phyloP scores from a whole-genome alignment of 805 yeast species.

The Candida easanensis region DNA sequence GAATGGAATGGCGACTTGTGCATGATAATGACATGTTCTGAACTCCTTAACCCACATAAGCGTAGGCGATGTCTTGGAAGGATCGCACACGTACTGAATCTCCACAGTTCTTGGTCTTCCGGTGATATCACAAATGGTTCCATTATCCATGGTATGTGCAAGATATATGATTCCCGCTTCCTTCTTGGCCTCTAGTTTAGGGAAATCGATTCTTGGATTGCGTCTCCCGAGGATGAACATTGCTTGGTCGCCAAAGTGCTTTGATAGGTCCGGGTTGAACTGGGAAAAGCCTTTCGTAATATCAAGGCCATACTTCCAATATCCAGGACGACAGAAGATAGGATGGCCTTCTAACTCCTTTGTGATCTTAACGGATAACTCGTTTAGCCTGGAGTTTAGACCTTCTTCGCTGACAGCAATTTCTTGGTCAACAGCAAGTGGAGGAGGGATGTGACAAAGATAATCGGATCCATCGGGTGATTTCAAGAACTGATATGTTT shows the following conservation, averaged over 20 bases:
- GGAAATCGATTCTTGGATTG: background rate
- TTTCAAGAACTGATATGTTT: slow-evolving; percentile 6
- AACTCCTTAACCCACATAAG: slow-evolving; percentile 19
- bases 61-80: background rate
- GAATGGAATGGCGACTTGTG: slow-evolving; percentile 21
- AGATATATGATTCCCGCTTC: slow-evolving; percentile 13
- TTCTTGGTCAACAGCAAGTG: background rate
- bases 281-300: slow-evolving; percentile 15
- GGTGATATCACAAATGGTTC: slow-evolving; percentile 27
- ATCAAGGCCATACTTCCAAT: slow-evolving; percentile 18
- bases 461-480: background rate
- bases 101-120: slow-evolving; percentile 22
- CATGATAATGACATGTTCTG: slow-evolving; percentile 23
- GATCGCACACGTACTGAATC: slow-evolving; percentile 24
- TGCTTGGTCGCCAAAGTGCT: slow-evolving; percentile 1
- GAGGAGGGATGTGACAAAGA: slow-evolving; percentile 16
- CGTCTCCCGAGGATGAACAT: slow-evolving; percentile 9
- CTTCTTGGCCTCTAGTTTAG: slow-evolving; percentile 4
- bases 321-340: slow-evolving; percentile 5
- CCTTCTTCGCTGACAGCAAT: background rate
- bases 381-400: background rate
- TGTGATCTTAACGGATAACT: background rate
- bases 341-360: background rate
- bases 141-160: slow-evolving; percentile 11
- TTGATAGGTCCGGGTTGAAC: slow-evolving; percentile 10